Percentiles rank a stretch among this genome's conserved stretches.
phyloP scores from a whole-genome alignment of 176 grass and related monocot genomes.

The Bolboschoenus planiculmis region DNA sequence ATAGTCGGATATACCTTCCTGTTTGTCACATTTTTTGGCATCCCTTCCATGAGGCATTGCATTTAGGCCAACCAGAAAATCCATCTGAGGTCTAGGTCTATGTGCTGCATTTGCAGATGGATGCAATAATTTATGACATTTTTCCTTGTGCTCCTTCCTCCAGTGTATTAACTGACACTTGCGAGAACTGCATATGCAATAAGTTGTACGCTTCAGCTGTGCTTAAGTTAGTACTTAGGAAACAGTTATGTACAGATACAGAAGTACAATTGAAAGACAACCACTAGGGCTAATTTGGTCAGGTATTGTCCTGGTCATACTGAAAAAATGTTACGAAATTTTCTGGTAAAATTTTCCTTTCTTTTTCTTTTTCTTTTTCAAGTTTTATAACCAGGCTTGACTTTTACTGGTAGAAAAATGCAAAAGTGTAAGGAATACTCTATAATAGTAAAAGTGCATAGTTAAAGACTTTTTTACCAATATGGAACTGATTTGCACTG shows the following conservation, averaged over 20 bases:
- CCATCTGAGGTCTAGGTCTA: conserved; percentile 37
- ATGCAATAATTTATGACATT: conserved; percentile 53
- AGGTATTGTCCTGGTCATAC: not conserved
- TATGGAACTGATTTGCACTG: conserved; percentile 93
- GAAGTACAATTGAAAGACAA: not conserved
- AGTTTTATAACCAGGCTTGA: not conserved
- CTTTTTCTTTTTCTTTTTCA: not conserved
- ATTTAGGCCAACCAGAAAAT: conserved; percentile 51
- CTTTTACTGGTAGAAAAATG: not conserved
- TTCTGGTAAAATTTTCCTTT: not conserved
- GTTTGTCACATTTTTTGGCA: conserved; percentile 22
- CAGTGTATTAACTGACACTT: conserved; percentile 96
- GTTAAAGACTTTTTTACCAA: conserved; percentile 40
- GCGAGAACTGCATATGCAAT: conserved; percentile 54
- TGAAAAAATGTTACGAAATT: not conserved
- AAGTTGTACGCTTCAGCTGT: not conserved
- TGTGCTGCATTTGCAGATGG: conserved; percentile 34
- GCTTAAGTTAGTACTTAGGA: not conserved
- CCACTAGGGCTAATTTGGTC: not conserved
- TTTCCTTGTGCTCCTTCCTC: conserved; percentile 80
- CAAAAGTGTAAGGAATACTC: not conserved
- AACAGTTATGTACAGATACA: not conserved
- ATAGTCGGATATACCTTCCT: conserved; percentile 38
- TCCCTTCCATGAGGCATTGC: conserved; percentile 42
- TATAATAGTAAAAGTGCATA: not conserved